Conservation (phyloP, 2,329 filamentous ascomycete genomes). For the Fusarium nygamai region DNA sequence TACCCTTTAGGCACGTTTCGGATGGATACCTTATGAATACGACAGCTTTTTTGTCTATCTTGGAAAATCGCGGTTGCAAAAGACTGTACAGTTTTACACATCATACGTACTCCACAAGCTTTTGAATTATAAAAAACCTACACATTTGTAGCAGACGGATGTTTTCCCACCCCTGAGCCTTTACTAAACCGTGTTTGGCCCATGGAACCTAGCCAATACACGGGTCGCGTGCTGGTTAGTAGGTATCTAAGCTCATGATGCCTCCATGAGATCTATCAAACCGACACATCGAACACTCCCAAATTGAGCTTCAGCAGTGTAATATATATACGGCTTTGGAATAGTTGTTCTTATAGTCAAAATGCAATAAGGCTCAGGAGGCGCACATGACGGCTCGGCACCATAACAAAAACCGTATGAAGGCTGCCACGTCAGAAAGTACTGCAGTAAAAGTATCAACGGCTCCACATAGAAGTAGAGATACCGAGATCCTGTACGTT, state of each 20-base stretch:
- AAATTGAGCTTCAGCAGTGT: neutral
- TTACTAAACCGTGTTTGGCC: neutral
- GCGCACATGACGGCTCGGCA: neutral
- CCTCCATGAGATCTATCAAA: neutral
- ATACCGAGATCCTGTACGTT: neutral
- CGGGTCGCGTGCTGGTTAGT: neutral
- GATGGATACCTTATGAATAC: slow-evolving; percentile 12
- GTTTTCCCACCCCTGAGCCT: neutral
- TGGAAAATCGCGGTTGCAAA: neutral
- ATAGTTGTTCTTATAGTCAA: neutral
- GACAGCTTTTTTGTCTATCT: slow-evolving; percentile 4
- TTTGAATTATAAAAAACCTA: neutral
- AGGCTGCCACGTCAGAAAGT: neutral
- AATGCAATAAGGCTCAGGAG: neutral
- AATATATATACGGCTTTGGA: neutral
- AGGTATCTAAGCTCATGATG: neutral
- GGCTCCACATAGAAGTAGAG: neutral
- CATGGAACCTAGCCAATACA: neutral
- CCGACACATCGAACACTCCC: neutral
- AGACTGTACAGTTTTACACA: neutral
- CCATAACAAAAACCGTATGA: neutral
- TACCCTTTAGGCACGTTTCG: slow-evolving; percentile 35
- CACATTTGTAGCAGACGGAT: neutral
- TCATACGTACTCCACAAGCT: neutral
- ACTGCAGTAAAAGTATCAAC: neutral